phyloP scores from a whole-genome alignment of 176 grass and related monocot species.

The Cenchrus purpureus region DNA sequence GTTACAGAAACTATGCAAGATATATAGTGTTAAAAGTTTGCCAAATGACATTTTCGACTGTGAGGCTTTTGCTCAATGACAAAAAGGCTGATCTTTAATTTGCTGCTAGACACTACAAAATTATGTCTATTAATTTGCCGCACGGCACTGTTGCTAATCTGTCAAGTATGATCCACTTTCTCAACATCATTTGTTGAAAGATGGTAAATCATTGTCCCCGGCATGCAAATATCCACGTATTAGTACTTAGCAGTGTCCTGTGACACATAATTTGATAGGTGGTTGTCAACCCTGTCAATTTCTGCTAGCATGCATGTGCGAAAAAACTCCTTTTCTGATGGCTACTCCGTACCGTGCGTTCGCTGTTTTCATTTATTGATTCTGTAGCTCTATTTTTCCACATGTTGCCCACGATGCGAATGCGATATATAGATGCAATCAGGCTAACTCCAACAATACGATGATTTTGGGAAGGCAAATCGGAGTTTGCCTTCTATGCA shows the following conservation, averaged over 20 bases:
- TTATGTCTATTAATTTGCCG: not conserved
- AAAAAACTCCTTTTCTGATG: not conserved
- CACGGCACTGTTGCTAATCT: not conserved
- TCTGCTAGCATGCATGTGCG: not conserved
- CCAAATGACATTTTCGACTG: not conserved
- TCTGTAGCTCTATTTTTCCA: not conserved
- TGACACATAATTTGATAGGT: not conserved
- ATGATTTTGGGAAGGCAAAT: too few species aligned
- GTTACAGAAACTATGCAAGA: not conserved
- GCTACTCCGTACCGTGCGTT: not conserved
- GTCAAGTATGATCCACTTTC: not conserved
- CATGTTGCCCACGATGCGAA: conserved; percentile 18
- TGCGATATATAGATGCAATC: too few species aligned
- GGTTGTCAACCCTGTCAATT: not conserved
- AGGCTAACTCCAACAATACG: too few species aligned
- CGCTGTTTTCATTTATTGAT: not conserved
- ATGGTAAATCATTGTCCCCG: not conserved
- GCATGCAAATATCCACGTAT: not conserved
- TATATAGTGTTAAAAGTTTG: not conserved
- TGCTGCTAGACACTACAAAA: not conserved
- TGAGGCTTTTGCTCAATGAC: not conserved
- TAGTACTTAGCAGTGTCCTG: not conserved
- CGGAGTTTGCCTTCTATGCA: too few species aligned
- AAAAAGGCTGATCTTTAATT: not conserved
- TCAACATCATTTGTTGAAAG: not conserved